Conservation (phyloP, 129 eudicot species). For the Flaveria linearis region DNA sequence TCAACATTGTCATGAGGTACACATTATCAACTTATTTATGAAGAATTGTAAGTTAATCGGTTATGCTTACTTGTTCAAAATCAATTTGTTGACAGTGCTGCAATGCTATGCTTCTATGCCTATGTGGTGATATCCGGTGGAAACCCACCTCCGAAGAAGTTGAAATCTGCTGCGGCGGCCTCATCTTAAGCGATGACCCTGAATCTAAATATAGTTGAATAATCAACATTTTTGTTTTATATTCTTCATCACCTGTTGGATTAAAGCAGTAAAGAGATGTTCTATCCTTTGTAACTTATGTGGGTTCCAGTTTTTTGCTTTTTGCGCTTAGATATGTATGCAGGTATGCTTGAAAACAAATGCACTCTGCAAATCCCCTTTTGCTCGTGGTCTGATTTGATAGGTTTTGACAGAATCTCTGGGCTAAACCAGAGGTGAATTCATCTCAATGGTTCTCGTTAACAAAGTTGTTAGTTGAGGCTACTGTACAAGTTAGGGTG, state of each 20-base stretch:
- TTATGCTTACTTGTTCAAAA: neutral
- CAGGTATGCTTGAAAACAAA: neutral
- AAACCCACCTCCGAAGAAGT: constrained; percentile 84
- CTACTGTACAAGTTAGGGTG: too few species aligned
- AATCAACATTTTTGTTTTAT: constrained; percentile 13
- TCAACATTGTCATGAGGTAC: constrained; percentile 62
- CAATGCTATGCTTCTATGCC: constrained; percentile 76
- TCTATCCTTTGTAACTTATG: constrained; percentile 5
- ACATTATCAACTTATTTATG: neutral
- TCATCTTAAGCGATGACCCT: constrained; percentile 30
- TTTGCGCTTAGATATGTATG: neutral
- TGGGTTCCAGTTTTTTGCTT: neutral
- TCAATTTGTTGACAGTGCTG: constrained; percentile 41
- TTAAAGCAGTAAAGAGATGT: neutral
- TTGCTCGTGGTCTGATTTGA: neutral
- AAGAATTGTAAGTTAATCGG: neutral
- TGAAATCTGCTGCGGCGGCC: constrained; percentile 42
- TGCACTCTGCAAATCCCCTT: neutral
- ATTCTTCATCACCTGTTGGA: neutral
- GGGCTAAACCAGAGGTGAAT: too few species aligned
- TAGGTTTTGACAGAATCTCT: neutral
- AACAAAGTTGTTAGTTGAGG: too few species aligned
- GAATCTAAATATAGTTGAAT: constrained; percentile 1
- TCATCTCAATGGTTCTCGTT: too few species aligned
- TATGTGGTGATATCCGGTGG: constrained; percentile 80